Percentiles rank a stretch among this genome's conserved stretches.
These are phyloP conservation scores for Solanum microdontum DNA, from an alignment of 257 asterid species.

Conservation along the genomic window DNA sequence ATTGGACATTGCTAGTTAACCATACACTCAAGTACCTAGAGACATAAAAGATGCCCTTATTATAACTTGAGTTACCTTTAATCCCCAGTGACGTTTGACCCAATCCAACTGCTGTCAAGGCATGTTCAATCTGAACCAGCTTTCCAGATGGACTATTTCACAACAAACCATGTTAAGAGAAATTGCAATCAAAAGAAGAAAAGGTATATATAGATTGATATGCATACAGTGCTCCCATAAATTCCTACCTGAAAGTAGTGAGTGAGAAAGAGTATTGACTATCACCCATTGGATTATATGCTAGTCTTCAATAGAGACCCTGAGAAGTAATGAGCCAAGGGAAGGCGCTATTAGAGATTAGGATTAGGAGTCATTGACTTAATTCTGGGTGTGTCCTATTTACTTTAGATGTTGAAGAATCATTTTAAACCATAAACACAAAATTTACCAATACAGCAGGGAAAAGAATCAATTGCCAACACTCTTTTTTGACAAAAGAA, in stretches of 20 bases:
- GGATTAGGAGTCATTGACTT: neutral
- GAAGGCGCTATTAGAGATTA: neutral
- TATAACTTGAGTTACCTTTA: slow-evolving; percentile 43
- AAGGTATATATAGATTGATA: neutral
- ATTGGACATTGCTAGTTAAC: neutral
- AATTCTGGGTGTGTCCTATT: neutral
- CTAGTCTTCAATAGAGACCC: neutral
- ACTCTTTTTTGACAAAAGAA: neutral
- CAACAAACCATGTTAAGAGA: neutral
- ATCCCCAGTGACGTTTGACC: slow-evolving; percentile 98
- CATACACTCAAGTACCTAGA: neutral
- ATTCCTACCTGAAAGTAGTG: slow-evolving; percentile 85
- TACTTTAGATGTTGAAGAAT: neutral
- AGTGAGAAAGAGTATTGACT: slow-evolving; percentile 99
- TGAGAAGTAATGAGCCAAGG: neutral
- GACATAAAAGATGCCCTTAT: neutral
- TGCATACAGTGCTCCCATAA: neutral
- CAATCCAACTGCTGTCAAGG: slow-evolving; percentile 97
- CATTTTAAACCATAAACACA: neutral
- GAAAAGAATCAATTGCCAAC: neutral
- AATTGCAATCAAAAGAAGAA: neutral
- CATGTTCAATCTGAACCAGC: slow-evolving; percentile 98
- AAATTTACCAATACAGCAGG: neutral
- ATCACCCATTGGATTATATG: slow-evolving; percentile 64
- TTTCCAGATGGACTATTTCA: slow-evolving; percentile 87